Conservation (phyloP, 2,329 filamentous ascomycete genomes). For the Aspergillus caelatus region DNA sequence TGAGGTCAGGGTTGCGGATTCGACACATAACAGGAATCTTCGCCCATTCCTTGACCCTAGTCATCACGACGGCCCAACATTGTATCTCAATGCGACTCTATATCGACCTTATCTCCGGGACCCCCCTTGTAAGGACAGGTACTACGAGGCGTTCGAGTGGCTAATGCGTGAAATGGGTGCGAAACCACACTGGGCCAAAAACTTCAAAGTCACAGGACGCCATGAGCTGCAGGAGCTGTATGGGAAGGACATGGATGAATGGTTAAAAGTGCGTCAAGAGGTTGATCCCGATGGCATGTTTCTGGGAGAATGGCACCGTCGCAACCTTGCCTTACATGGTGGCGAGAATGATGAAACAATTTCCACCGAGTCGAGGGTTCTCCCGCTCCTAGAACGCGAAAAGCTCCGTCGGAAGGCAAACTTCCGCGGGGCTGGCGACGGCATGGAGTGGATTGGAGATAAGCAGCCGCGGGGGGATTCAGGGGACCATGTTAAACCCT, state of each 20-base stretch:
- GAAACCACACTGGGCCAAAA: conserved; percentile 90
- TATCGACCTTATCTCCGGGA: conserved; percentile 80
- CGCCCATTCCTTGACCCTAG: conserved; percentile 76
- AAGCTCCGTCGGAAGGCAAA: conserved; percentile 31
- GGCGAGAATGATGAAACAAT: conserved; percentile 20
- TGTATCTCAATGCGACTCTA: conserved; percentile 88
- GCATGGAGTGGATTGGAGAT: conserved; percentile 46
- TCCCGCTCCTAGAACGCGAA: conserved; percentile 50
- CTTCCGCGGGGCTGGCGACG: conserved; percentile 39
- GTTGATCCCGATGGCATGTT: conserved; percentile 85
- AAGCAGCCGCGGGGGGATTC: conserved; percentile 29
- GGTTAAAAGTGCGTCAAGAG: conserved; percentile 68
- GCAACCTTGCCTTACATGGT: conserved; percentile 58
- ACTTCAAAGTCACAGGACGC: conserved; percentile 66
- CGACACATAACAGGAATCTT: conserved; percentile 52
- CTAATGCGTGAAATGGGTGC: conserved; percentile 84
- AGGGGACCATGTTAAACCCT: conserved; percentile 8
- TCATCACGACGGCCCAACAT: conserved; percentile 66
- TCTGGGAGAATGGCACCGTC: conserved; percentile 84
- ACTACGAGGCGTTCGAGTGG: conserved; percentile 90
- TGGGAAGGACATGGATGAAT: conserved; percentile 66
- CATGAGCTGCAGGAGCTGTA: conserved; percentile 70
- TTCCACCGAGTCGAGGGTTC: conserved; percentile 17
- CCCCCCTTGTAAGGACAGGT: conserved; percentile 73
- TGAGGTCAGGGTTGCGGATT: conserved; percentile 85